Percentiles rank a stretch among this genome's conserved stretches.
phyloP scores from a whole-genome alignment of 2,329 filamentous ascomycete genomes.

The Colletotrichum limetticola region DNA sequence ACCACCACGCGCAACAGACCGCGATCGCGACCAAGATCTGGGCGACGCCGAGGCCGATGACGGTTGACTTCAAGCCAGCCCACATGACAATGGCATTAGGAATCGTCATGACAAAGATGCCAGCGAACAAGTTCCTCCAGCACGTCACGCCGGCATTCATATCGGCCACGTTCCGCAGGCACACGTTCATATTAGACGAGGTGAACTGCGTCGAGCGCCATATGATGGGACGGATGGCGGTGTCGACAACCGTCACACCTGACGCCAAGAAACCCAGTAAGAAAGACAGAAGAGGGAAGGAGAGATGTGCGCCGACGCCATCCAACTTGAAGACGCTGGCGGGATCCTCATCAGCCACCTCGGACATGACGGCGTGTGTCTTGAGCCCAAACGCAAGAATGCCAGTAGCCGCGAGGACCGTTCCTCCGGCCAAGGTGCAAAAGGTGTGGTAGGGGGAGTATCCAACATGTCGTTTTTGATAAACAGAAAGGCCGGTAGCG shows the following conservation, averaged over 20 bases:
- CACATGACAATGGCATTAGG: conserved; percentile 47
- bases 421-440: conserved; percentile 48
- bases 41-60: conserved; percentile 53
- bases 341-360: conserved; percentile 34
- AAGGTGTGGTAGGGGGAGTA: conserved; percentile 48
- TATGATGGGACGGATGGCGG: conserved; percentile 54
- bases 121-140: conserved; percentile 53
- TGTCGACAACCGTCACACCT: conserved; percentile 53
- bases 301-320: conserved; percentile 42
- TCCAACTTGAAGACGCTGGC: conserved; percentile 41
- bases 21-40: conserved; percentile 52
- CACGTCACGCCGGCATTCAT: conserved; percentile 57
- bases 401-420: conserved; percentile 52
- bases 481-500: conserved; percentile 46
- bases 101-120: conserved; percentile 55
- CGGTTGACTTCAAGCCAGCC: conserved; percentile 49
- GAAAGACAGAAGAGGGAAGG: conserved; percentile 55
- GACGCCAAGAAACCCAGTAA: conserved; percentile 59
- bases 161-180: conserved; percentile 58
- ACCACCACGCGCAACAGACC: conserved; percentile 52
- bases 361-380: conserved; percentile 47
- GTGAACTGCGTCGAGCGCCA: conserved; percentile 61
- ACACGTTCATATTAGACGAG: conserved; percentile 55
- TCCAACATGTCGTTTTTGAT: conserved; percentile 42
- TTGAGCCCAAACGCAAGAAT: conserved; percentile 59